Evolutionary conservation across 148 eudicot species (phyloP).

Genomic region (Linanthus parryae): DNA sequence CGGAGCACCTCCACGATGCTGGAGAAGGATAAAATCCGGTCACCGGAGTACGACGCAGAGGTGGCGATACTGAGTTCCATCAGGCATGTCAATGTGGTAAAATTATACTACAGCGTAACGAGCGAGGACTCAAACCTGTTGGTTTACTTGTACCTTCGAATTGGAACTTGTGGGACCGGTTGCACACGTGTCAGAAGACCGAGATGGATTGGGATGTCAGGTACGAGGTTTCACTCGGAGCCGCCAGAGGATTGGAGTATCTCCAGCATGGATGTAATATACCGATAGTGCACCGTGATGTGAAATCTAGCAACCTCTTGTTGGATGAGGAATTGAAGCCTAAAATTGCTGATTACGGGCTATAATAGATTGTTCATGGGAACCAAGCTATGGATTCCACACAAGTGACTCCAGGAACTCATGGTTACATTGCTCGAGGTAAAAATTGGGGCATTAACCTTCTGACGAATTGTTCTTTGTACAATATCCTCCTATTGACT

Average conservation of each 20-base stretch:
- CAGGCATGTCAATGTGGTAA: constrained; percentile 39
- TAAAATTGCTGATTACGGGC: constrained; percentile 38
- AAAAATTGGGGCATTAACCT: too few species aligned
- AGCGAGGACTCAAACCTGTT: constrained; percentile 33
- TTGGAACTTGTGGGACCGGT: constrained; percentile 37
- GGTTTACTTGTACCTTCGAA: constrained; percentile 34
- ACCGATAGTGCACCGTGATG: constrained; percentile 33
- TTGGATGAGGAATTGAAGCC: constrained; percentile 38
- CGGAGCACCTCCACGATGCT: constrained; percentile 21
- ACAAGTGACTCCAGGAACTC: constrained; percentile 25
- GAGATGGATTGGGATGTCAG: constrained; percentile 30
- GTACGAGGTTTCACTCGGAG: constrained; percentile 29
- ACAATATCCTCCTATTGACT: too few species aligned
- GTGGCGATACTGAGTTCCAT: constrained; percentile 31
- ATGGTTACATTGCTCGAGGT: constrained; percentile 43
- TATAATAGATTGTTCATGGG: constrained; percentile 23
- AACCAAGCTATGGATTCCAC: constrained; percentile 13
- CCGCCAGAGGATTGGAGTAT: constrained; percentile 33
- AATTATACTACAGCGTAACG: constrained; percentile 31
- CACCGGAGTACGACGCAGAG: constrained; percentile 32
- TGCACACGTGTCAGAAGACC: constrained; percentile 22
- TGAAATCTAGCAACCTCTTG: constrained; percentile 35
- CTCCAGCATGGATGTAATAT: constrained; percentile 30
- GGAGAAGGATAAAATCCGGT: constrained; percentile 14
- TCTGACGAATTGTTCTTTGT: too few species aligned